Conservation (phyloP, 2,329 filamentous ascomycete species). For the Alternaria sp. region DNA sequence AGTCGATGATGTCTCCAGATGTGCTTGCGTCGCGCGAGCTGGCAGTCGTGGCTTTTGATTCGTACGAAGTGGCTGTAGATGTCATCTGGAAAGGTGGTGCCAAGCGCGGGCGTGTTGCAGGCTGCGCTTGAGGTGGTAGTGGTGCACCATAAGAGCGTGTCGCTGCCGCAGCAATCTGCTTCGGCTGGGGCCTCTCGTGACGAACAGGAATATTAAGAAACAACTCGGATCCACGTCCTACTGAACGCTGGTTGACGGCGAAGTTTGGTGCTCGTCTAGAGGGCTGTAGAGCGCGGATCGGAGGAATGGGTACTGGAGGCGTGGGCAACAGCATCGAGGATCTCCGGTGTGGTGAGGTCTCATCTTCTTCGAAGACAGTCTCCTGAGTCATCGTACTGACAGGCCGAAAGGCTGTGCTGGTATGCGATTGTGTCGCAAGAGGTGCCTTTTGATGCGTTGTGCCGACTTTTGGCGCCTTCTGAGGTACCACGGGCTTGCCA, state of each 20-base stretch:
- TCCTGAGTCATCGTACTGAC: slow-evolving; percentile 42
- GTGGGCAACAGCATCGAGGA: slow-evolving; percentile 40
- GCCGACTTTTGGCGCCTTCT: slow-evolving; percentile 8
- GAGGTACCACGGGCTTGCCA: slow-evolving; percentile 25
- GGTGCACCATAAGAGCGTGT: slow-evolving; percentile 15
- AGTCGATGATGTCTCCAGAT: slow-evolving; percentile 45
- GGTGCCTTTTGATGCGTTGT: slow-evolving; percentile 10
- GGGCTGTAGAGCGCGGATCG: slow-evolving; percentile 43
- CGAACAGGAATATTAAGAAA: slow-evolving; percentile 42
- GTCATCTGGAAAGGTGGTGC: slow-evolving; percentile 22
- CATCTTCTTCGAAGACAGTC: slow-evolving; percentile 50
- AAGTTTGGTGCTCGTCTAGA: slow-evolving; percentile 28
- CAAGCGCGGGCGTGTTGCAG: slow-evolving; percentile 11
- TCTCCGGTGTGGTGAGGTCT: slow-evolving; percentile 26
- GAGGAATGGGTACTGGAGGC: slow-evolving; percentile 41
- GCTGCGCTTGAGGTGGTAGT: slow-evolving; percentile 7
- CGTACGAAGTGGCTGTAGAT: slow-evolving; percentile 18
- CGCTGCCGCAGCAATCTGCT: slow-evolving; percentile 12
- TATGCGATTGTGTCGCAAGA: slow-evolving; percentile 5
- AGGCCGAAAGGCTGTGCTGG: slow-evolving; percentile 24
- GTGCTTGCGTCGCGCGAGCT: slow-evolving; percentile 30
- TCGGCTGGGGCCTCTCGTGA: slow-evolving; percentile 35
- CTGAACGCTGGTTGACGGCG: slow-evolving; percentile 11
- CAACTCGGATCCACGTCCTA: slow-evolving; percentile 31
- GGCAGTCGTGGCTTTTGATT: slow-evolving; percentile 25